Base-by-base conservation (phyloP, 306 rosid genomes). In the Cucumis hystrix region DNA sequence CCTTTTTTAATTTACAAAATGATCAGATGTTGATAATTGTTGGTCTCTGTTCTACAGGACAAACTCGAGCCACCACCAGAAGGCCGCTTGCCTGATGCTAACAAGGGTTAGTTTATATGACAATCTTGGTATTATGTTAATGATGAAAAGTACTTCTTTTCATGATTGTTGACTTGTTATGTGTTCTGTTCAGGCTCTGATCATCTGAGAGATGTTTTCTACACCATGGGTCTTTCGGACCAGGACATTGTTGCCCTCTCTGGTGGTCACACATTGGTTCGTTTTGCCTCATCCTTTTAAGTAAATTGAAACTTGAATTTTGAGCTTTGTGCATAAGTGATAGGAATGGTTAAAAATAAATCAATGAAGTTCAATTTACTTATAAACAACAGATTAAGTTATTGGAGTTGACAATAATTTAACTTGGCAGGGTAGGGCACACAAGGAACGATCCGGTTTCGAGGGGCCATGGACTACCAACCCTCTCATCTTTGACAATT, bases 391-490 rank as follows among this genome's bases (percentile, higher is more conserved):
- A 14, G 5, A 16, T 11, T 0, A 9, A 41, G 41, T 18, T 16
- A 15, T 21, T 28, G 15, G n/a, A 71, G 21, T 41, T 71, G 41
- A 45, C 25, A 6, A 8, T 49, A 74, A 47, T 77, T 37, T 60
- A 62, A 40, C 51, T 28, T 40, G 66, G 40, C 80, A 96, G 99
- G 99, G 99, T 79, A 86, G 91, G 88, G 49, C 87, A 79, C 99
- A 96, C 93, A 96, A 96, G 90, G 99, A 96, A 80, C 97, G 98
- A 12, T 96, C 99, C 82, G 99, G 99, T 59, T 96, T 96, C 18
- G 99, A 96, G 85, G 99, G 99, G 7, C 88, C 99, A 0, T 96
- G 98, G 99, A 96, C 99, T n/a, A 0, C 69, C 21, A 96, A 92
- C 79, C 99, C 99, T 51, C 91, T 88, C 80, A 91, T 92, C 70